These are phyloP conservation scores for Astrocystis sublimbata DNA, from an alignment of 495 filamentous ascomycete species.

Conservation along the genomic window DNA sequence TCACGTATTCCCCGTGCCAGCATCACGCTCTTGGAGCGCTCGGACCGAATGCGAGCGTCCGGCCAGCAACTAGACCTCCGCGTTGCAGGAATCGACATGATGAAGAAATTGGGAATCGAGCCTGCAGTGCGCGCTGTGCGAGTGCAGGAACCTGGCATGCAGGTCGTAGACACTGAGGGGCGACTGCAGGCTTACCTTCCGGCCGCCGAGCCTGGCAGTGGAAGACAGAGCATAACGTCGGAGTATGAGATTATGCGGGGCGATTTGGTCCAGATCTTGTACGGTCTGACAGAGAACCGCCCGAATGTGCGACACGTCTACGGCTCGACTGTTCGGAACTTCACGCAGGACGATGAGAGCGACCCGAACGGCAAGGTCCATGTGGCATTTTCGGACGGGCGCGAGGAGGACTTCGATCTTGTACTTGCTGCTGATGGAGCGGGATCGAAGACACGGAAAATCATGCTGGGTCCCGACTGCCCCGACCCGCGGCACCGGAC, in stretches of 20 bases:
- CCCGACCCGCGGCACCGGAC: conserved; percentile 31
- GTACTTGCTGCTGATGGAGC: conserved; percentile 54
- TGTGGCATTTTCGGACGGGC: conserved; percentile 42
- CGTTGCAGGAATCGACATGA: conserved; percentile 47
- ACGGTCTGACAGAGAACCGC: conserved; percentile 44
- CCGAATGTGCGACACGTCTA: conserved; percentile 49
- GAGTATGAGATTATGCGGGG: conserved; percentile 62
- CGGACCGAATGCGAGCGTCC: conserved; percentile 40
- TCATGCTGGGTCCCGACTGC: conserved; percentile 33
- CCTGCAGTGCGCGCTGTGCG: conserved; percentile 41
- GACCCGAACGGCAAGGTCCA: conserved; percentile 30
- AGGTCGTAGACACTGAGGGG: conserved; percentile 43
- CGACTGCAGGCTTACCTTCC: conserved; percentile 40
- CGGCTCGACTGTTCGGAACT: conserved; percentile 32
- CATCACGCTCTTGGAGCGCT: conserved; percentile 57
- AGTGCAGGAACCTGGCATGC: conserved; percentile 46
- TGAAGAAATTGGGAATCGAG: conserved; percentile 55
- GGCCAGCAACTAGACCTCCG: conserved; percentile 60
- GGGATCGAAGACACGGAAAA: conserved; percentile 41
- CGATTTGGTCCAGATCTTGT: conserved; percentile 49
- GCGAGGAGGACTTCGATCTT: conserved; percentile 44
- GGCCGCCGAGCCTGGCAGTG: conserved; percentile 41
- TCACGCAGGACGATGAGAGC: conserved; percentile 28
- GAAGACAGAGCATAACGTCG: conserved; percentile 47
- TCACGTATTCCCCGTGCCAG: conserved; percentile 44